Evolutionary conservation across 768 basidiomycete genomes (phyloP).

Genomic region (Cystofilobasidium macerans): DNA sequence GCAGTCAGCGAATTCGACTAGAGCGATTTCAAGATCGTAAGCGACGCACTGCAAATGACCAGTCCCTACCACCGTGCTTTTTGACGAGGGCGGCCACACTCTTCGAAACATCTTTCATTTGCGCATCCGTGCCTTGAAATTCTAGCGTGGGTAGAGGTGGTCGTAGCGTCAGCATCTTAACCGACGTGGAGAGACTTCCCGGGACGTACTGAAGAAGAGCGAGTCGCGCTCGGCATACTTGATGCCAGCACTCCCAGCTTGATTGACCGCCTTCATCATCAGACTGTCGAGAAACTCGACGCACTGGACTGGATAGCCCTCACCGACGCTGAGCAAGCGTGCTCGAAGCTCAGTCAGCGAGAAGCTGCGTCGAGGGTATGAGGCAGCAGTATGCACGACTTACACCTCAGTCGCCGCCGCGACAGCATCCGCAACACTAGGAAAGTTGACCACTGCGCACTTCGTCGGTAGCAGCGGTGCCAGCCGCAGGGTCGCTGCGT

Average conservation of each 20-base stretch:
- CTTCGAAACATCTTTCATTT: constrained; percentile 49
- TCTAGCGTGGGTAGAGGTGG: background rate
- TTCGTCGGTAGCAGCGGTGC: constrained; percentile 69
- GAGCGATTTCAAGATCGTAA: constrained; percentile 36
- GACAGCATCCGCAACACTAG: constrained; percentile 63
- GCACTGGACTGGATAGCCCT: constrained; percentile 23
- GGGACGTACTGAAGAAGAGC: constrained; percentile 58
- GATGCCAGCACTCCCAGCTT: constrained; percentile 14
- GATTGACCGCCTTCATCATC: constrained; percentile 23
- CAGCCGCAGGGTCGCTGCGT: constrained; percentile 63
- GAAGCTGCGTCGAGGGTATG: constrained; percentile 19
- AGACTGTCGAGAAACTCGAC: constrained; percentile 55
- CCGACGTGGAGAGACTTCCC: background rate
- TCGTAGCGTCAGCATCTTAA: too few species aligned
- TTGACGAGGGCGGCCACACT: constrained; percentile 53
- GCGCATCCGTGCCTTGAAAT: constrained; percentile 42
- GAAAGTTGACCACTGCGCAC: constrained; percentile 82
- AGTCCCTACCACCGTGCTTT: constrained; percentile 56
- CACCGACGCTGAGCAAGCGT: constrained; percentile 6
- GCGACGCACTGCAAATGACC: constrained; percentile 56
- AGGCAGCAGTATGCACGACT: constrained; percentile 23
- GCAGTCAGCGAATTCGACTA: too few species aligned
- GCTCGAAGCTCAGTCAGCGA: constrained; percentile 52
- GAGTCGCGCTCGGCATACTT: constrained; percentile 63
- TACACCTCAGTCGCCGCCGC: constrained; percentile 67